These are phyloP conservation scores for Tylopilus sp. DNA, from an alignment of 768 basidiomycete genomes.

Conservation along the genomic window DNA sequence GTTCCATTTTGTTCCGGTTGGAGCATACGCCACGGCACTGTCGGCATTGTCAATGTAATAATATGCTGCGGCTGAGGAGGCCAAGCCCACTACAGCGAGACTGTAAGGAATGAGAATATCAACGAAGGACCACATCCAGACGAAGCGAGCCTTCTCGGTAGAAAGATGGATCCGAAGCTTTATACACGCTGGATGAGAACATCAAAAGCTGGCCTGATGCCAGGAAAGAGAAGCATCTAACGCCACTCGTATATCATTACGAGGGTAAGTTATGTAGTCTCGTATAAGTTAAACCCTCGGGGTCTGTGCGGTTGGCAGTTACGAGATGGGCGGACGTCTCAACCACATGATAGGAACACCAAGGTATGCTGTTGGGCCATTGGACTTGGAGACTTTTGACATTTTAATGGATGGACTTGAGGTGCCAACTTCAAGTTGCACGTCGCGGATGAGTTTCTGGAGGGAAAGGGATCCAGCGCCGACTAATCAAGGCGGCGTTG, in stretches of 20 bases:
- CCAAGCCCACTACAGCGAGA: not conserved
- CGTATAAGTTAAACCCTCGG: no score
- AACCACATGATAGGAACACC: no score
- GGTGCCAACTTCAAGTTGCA: no score
- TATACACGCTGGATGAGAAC: not conserved
- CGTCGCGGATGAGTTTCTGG: no score
- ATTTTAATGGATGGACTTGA: no score
- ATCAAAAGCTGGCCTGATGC: not conserved
- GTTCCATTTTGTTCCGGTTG: not conserved
- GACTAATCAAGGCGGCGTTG: no score
- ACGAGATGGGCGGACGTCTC: no score
- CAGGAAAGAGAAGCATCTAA: not conserved
- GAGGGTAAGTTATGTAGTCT: not conserved
- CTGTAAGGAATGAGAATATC: not conserved
- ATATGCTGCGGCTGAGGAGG: slow-evolving; percentile 1
- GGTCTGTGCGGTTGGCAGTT: not conserved
- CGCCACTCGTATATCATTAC: not conserved
- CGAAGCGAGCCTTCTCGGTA: no score
- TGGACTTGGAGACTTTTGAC: no score
- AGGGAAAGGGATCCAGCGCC: no score
- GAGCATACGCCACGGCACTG: slow-evolving; percentile 2
- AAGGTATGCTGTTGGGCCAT: no score
- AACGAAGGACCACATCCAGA: not conserved
- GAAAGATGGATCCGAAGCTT: not conserved
- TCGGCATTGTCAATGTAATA: slow-evolving; percentile 17